Percentiles rank a stretch among this genome's conserved stretches.
phyloP scores from a whole-genome alignment of 805 yeast genomes.

The Sugiyamaella chiloensis region DNA sequence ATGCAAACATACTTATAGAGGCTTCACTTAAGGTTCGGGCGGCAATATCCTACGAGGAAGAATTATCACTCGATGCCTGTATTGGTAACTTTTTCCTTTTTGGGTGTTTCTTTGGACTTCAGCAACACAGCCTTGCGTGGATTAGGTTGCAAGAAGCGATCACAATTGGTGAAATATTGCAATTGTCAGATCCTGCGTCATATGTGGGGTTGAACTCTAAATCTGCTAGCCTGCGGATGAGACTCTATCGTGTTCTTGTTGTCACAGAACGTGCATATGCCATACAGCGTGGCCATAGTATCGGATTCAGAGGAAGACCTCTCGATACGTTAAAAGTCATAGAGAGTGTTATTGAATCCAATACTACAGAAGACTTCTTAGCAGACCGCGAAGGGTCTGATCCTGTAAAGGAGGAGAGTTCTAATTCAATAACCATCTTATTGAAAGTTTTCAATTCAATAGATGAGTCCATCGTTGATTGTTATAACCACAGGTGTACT shows the following conservation, averaged over 20 bases:
- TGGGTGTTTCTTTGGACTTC: conserved; percentile 3
- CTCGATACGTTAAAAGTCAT: not conserved
- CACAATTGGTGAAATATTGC: not conserved
- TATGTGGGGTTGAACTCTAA: not conserved
- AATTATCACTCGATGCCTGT: conserved; percentile 1
- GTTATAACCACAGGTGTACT: not conserved
- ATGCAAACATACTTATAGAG: not conserved
- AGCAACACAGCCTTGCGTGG: not conserved
- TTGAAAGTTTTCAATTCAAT: not conserved
- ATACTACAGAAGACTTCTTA: not conserved
- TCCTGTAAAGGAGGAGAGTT: not conserved
- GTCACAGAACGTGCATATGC: conserved; percentile 1
- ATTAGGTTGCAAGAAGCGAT: conserved; percentile 3
- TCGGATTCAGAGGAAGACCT: not conserved
- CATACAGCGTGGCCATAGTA: conserved; percentile 1
- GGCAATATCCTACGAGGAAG: not conserved
- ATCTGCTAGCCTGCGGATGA: not conserved
- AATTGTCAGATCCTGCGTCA: not conserved
- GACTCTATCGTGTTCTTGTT: not conserved
- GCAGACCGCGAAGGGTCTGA: not conserved
- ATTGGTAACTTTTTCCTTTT: not conserved
- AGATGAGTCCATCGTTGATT: not conserved
- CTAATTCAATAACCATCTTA: not conserved
- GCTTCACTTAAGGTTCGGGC: not conserved
- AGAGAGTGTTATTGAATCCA: not conserved